phyloP scores from a whole-genome alignment of 1,284 basidiomycete genomes.

The Mycosarcoma maydis region DNA sequence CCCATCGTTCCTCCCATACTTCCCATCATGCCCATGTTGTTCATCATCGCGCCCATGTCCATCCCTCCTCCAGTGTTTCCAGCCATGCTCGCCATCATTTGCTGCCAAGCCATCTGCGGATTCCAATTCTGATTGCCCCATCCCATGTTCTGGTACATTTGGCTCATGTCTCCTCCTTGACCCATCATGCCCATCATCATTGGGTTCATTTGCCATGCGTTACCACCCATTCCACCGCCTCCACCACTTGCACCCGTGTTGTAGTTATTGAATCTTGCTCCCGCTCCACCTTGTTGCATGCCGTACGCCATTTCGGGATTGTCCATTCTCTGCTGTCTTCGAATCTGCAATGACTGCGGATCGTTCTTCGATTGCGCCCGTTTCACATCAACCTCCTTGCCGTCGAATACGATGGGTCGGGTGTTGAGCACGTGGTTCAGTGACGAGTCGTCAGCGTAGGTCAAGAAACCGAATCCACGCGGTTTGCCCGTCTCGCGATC shows the following conservation, averaged over 20 bases:
- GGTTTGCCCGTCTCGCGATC: slow-evolving; percentile 94
- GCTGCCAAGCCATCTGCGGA: slow-evolving; percentile 64
- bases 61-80: slow-evolving; percentile 61
- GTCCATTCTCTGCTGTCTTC: slow-evolving; percentile 28
- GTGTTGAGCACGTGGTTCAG: slow-evolving; percentile 73
- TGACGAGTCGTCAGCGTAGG: slow-evolving; percentile 84
- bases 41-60: slow-evolving; percentile 70
- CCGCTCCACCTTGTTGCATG: slow-evolving; percentile 12
- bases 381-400: slow-evolving; percentile 88
- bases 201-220: slow-evolving; percentile 66
- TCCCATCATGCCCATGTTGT: slow-evolving; percentile 69
- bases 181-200: slow-evolving; percentile 70
- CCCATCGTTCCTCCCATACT: slow-evolving; percentile 66
- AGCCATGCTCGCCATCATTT: slow-evolving; percentile 57
- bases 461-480: slow-evolving; percentile 98
- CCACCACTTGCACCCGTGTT: slow-evolving; percentile 62
- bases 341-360: slow-evolving; percentile 32
- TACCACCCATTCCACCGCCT: slow-evolving; percentile 74
- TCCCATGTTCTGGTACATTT: slow-evolving; percentile 72
- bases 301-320: slow-evolving; percentile 11
- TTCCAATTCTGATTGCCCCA: slow-evolving; percentile 64
- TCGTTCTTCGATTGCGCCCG: slow-evolving; percentile 54
- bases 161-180: slow-evolving; percentile 69
- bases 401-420: slow-evolving; percentile 66
- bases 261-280: slow-evolving; percentile 10